phyloP scores from a whole-genome alignment of 169 alveolate species.

The Neospora caninum region DNA sequence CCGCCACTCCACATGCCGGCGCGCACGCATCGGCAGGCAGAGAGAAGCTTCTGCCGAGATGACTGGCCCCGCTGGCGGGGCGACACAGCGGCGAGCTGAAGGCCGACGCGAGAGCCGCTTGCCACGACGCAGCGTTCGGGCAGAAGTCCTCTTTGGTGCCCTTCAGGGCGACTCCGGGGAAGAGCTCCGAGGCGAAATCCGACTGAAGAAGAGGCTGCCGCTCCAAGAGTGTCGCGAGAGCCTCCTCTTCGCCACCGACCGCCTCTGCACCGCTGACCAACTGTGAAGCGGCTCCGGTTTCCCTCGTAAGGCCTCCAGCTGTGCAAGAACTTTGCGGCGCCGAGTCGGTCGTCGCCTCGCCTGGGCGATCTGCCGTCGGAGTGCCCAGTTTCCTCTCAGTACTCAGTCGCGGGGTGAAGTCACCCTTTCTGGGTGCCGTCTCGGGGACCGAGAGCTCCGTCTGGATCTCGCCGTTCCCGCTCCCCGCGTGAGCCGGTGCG shows the following conservation, averaged over 20 bases:
- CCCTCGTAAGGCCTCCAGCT: no score
- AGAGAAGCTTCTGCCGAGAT: neutral
- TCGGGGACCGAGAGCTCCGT: no score
- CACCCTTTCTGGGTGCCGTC: no score
- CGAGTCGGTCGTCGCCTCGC: no score
- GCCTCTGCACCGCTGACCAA: neutral
- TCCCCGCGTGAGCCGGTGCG: no score
- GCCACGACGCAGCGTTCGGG: neutral
- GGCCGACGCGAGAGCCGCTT: neutral
- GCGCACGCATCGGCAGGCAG: neutral
- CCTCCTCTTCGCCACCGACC: constrained; percentile 2
- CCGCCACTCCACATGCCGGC: no score
- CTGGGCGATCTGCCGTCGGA: no score
- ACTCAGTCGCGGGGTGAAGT: no score
- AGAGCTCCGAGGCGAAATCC: constrained; percentile 6
- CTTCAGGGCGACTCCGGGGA: neutral
- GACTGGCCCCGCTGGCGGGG: neutral
- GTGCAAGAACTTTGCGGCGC: no score
- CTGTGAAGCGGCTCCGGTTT: no score
- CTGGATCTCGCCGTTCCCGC: no score
- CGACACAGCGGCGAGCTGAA: neutral
- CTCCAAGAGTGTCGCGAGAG: constrained; percentile 39
- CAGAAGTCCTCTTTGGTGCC: neutral
- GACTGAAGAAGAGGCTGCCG: constrained; percentile 13
- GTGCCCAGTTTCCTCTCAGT: no score